These are phyloP conservation scores for Starmera dryadoides DNA, from an alignment of 805 yeast genomes.

Conservation along the genomic window DNA sequence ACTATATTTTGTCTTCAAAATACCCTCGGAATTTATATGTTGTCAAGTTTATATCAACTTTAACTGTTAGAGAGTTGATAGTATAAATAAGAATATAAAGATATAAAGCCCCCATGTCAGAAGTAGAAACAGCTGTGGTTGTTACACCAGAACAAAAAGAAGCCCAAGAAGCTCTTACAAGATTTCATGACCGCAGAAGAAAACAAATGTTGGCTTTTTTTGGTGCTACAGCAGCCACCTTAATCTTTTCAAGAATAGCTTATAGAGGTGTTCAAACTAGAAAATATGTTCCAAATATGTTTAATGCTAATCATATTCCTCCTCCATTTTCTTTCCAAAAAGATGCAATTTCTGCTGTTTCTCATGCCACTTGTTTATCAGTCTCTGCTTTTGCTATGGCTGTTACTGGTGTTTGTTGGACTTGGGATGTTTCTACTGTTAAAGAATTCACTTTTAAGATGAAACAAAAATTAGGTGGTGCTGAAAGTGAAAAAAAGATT, in stretches of 20 bases:
- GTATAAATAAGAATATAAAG: no score
- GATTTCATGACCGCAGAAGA: slow-evolving; percentile 51
- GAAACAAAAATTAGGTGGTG: slow-evolving; percentile 63
- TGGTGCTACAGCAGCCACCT: slow-evolving; percentile 65
- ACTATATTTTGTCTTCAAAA: no score
- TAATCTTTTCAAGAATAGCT: slow-evolving; percentile 67
- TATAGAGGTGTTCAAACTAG: slow-evolving; percentile 67
- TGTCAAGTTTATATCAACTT: no score
- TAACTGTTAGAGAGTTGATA: no score
- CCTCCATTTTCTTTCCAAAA: slow-evolving; percentile 75
- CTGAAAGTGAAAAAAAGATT: slow-evolving; percentile 41
- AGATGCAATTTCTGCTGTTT: slow-evolving; percentile 82
- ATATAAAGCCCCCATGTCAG: no score
- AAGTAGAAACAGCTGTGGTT: no score
- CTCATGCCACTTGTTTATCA: slow-evolving; percentile 72
- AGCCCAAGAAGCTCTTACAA: no score
- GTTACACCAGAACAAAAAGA: no score
- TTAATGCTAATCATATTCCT: slow-evolving; percentile 81
- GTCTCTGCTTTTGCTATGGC: slow-evolving; percentile 66
- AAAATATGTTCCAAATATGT: slow-evolving; percentile 66
- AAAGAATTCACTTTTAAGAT: slow-evolving; percentile 67
- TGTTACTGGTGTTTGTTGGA: slow-evolving; percentile 73
- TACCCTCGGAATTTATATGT: no score
- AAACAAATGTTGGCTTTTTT: slow-evolving; percentile 67
- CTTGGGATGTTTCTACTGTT: slow-evolving; percentile 59